Evolutionary conservation across 352 stramenopile species (phyloP), one percentile per base, ranked within the genome.

Genomic region (Saprolegnia diclina): DNA sequence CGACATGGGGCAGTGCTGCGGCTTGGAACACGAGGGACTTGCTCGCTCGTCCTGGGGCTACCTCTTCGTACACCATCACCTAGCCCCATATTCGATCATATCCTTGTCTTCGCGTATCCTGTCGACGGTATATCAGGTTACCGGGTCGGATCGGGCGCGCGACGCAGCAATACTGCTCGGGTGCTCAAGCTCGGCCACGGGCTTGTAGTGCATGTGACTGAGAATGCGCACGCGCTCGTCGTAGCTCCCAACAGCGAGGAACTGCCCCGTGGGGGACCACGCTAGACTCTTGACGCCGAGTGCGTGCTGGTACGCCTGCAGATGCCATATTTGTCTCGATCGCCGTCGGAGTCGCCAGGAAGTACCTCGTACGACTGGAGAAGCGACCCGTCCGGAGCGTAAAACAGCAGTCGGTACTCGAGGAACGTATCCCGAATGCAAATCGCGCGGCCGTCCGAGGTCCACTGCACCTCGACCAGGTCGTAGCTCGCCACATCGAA

Each of bases 401-500:
- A 94, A 10, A 94, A 50, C 21, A 94, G 62, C 19, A 94, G 72
- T 13, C 83, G 77, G 56, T 88, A 94, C 63, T 92, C 83, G 18
- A 94, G 74, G 45, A 88, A 75, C 18, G 73, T 90, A 69, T 94
- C 86, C 0, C 81, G 79, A 32, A 92, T 70, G 3, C 82, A 82
- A 32, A 94, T 87, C 10, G 82, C 83, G 5, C 77, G 78, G 65
- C 88, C 81, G 46, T 91, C 84, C 4, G 83, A 76, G 0, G 82
- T 84, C 84, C 82, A 94, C 38, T 35, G 21, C 38, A 94, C 73
- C 73, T 94, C 80, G 1, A 83, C 78, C 38, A 84, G 90, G 73
- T 94, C 86, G 71, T 94, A 94, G 67, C 81, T 92, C 22, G 90
- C 82, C 14, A 90, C 62, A 1, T 82, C 52, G 62, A 92, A 94